Base-by-base conservation (phyloP, 1,284 basidiomycete species). In the Tylopilus sp. region DNA sequence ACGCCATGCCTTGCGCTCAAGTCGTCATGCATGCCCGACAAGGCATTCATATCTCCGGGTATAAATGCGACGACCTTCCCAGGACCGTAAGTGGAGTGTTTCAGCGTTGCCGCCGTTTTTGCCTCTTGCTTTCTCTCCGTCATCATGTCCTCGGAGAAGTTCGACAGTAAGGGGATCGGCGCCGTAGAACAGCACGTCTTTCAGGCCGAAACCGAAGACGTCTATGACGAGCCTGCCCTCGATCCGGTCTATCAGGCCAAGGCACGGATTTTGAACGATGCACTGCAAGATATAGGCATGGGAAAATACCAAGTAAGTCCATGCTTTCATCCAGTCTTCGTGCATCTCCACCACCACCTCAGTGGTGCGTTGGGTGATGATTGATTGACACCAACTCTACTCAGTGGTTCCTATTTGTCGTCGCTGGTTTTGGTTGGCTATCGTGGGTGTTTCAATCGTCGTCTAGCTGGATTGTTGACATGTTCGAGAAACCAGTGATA, bases 271-370 rank as follows among this genome's bases (percentile, higher is more conserved):
- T 67, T 89, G 52, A 88, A 88, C 57, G 76, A 80, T 49, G 86
- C 85, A 1, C 72, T 90, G 13, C 83, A 85, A 63, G 81, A 85
- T 48, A 83, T 88, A 41, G 86, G 86, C 6, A 87, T 88, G 81
- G 87, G 87, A 6, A 79, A 74, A 51, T 88, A 88, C 62, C 86
- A 88, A 73, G 81, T 81, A 54, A 51, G 73, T 37, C 51, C 19
- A 20, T 5, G 1, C 36, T 49, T 42, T 43, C 28, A 9, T 26
- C 40, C 19, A 19, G 1, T 10, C 37, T 43, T 46, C 25, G 2
- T 50, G 10, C 19, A 29, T 35, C 33, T 19, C 19, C 24, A 26
- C 14, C 20, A 19, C n/a, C 29, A 11, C 49, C 14, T 19, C 29
- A 5, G 22, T 48, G 17, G 17, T 43, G 24, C 11, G 24, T 14